phyloP scores from a whole-genome alignment of 2,329 filamentous ascomycete species.

The Bimuria novae-zelandiae region DNA sequence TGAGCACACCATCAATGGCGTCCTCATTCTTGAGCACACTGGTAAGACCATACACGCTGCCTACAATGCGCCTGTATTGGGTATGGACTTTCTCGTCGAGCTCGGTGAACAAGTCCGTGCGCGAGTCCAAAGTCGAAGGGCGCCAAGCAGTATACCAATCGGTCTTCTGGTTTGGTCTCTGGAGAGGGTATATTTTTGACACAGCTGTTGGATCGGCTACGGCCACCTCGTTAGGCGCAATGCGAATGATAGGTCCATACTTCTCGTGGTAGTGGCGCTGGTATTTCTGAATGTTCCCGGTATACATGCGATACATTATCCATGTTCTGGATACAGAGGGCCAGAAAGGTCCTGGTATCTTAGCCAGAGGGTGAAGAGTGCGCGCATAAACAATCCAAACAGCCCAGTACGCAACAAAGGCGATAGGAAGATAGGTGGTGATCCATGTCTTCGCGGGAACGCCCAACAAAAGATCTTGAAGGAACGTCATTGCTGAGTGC shows the following conservation, averaged over 20 bases:
- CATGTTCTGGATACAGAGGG: constrained; percentile 25
- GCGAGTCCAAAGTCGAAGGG: constrained; percentile 7
- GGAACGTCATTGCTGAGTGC: no score
- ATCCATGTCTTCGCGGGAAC: no score
- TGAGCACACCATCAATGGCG: constrained; percentile 16
- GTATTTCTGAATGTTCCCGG: constrained; percentile 13
- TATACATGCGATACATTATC: constrained; percentile 20
- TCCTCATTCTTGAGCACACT: constrained; percentile 22
- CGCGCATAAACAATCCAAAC: constrained; percentile 14
- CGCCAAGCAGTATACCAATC: constrained; percentile 23
- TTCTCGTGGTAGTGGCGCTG: constrained; percentile 16
- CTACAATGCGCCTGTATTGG: constrained; percentile 15
- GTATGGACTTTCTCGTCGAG: constrained; percentile 17
- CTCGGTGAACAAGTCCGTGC: constrained; percentile 19
- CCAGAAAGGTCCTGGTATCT: constrained; percentile 24
- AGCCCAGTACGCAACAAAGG: constrained; percentile 7
- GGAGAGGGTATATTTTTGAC: constrained; percentile 20
- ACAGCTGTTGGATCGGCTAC: constrained; percentile 10
- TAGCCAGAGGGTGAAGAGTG: constrained; percentile 21
- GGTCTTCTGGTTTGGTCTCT: constrained; percentile 22
- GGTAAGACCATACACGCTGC: constrained; percentile 15
- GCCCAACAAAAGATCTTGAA: no score
- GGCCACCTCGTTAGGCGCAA: constrained; percentile 50
- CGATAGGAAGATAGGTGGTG: no score
- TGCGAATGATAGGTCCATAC: constrained; percentile 51